These are phyloP conservation scores for Lecanosticta acicola DNA, from an alignment of 2,329 filamentous ascomycete species.

Conservation along the genomic window DNA sequence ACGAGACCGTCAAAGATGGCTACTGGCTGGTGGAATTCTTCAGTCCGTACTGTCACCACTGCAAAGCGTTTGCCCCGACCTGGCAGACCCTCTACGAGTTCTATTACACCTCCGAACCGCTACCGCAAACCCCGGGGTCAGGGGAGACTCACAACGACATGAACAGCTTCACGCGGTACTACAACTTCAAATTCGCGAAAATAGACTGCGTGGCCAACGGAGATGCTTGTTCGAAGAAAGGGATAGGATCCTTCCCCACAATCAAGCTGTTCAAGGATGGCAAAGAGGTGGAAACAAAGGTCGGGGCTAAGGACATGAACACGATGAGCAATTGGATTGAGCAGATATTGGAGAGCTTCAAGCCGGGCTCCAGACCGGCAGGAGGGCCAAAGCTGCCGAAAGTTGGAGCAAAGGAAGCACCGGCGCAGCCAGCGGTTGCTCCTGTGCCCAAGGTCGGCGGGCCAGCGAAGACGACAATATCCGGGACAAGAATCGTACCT, in stretches of 20 bases:
- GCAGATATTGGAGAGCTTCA: constrained; percentile 66
- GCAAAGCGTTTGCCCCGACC: constrained; percentile 70
- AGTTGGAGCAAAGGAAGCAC: constrained; percentile 53
- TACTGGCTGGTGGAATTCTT: constrained; percentile 58
- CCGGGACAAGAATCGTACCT: constrained; percentile 43
- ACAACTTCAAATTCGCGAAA: constrained; percentile 81
- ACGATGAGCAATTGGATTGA: constrained; percentile 68
- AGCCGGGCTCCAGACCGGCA: constrained; percentile 71
- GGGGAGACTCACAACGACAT: constrained; percentile 42
- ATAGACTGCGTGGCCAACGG: constrained; percentile 81
- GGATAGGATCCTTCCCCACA: constrained; percentile 66
- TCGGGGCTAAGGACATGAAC: constrained; percentile 63
- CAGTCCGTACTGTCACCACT: constrained; percentile 59
- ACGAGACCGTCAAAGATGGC: constrained; percentile 56
- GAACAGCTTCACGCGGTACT: constrained; percentile 71
- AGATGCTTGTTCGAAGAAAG: constrained; percentile 66
- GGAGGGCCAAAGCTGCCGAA: constrained; percentile 63
- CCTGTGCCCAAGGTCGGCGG: constrained; percentile 21
- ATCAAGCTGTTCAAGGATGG: constrained; percentile 78
- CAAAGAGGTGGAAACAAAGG: constrained; percentile 56
- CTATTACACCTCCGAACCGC: constrained; percentile 80
- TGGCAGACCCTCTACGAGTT: constrained; percentile 94
- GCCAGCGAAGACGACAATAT: constrained; percentile 41
- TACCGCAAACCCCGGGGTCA: constrained; percentile 47
- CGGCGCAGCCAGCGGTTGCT: constrained; percentile 27